Evolutionary conservation across 2,329 filamentous ascomycete genomes (phyloP), one percentile per base, ranked within the genome.

Genomic region (Grosmannia huntii): DNA sequence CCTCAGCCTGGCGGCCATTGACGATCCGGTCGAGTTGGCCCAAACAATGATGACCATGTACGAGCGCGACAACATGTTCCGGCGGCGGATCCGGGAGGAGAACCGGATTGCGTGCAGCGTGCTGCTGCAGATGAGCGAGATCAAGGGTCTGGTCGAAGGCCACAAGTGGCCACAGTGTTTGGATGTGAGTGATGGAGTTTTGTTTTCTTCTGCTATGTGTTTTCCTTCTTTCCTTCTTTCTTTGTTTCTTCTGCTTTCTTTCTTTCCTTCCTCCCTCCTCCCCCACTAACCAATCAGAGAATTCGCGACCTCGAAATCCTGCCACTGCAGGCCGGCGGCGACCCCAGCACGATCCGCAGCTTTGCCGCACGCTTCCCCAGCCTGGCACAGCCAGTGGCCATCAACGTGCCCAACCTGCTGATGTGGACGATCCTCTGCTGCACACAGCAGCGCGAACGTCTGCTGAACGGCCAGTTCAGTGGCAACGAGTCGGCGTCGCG

Each of bases 341-440:
- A 92, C 66, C 83, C 94, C 59, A 81, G 83, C 65, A 80, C 78
- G 54, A 92, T 99, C 72, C 89, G 94, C 62, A 80, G 80, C 63
- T 85, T 85, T 61, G 90, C 92, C 1, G 84, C 89, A 65, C 86
- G 85, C 61, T 97, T 99, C 73, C 82, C 89, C 19, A 78, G 80
- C 1, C 80, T 95, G 48, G 82, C 90, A 4, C 83, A 89, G 64
- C 83, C 90, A 9, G 87, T 99, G 48, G 86, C 91, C 3, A 85
- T 89, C 68, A 95, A 94, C 67, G 85, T 96, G 65, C 92, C 92
- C 21, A 90, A 92, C 70, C 78, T 97, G 62, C 80, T 99, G 62
- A 86, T 96, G 75, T 97, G 94, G 94, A 90, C 90, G 55, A 89
- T 99, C 64, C 81, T 86, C 49, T 90, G 88, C 73, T 95, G 91